A percentile compares a stretch with the other conserved stretches of the same genome.
Evolutionary conservation across 2,329 filamentous ascomycete genomes (phyloP).

Genomic region (Phyllosticta ampelicida): DNA sequence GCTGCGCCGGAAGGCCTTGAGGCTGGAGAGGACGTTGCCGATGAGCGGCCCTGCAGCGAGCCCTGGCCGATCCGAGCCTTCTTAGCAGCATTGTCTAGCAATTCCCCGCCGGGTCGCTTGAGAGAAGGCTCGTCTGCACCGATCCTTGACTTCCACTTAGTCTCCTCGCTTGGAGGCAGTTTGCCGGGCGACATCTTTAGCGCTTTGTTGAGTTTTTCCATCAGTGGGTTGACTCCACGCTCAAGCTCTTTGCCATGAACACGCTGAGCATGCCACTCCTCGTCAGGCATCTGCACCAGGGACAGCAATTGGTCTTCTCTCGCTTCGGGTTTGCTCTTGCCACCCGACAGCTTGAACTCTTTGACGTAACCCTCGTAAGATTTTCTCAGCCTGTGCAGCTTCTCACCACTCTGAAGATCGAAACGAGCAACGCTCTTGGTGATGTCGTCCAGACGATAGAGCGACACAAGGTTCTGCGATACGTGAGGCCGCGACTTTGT

Average conservation of each 20-base stretch:
- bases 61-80: slow-evolving; percentile 15
- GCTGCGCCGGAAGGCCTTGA: slow-evolving; percentile 22
- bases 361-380: slow-evolving; percentile 45
- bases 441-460: slow-evolving; percentile 47
- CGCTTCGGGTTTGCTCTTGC: slow-evolving; percentile 36
- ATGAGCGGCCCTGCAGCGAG: slow-evolving; percentile 15
- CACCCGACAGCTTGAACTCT: slow-evolving; percentile 34
- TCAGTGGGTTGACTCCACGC: slow-evolving; percentile 18
- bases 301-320: slow-evolving; percentile 23
- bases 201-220: slow-evolving; percentile 29
- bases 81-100: slow-evolving; percentile 15
- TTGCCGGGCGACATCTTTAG: slow-evolving; percentile 33
- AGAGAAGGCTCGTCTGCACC: slow-evolving; percentile 32
- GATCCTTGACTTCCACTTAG: slow-evolving; percentile 34
- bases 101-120: slow-evolving; percentile 15
- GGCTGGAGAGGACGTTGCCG: slow-evolving; percentile 28
- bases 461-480: slow-evolving; percentile 47
- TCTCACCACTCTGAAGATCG: slow-evolving; percentile 53
- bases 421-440: slow-evolving; percentile 48
- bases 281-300: slow-evolving; percentile 29
- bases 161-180: slow-evolving; percentile 31
- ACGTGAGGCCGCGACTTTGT: slow-evolving; percentile 44
- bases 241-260: slow-evolving; percentile 31
- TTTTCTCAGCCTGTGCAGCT: slow-evolving; percentile 51
- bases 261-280: slow-evolving; percentile 30